These are phyloP conservation scores for Verticillium albo-atrum DNA, from an alignment of 2,329 filamentous ascomycete species.

Conservation along the genomic window DNA sequence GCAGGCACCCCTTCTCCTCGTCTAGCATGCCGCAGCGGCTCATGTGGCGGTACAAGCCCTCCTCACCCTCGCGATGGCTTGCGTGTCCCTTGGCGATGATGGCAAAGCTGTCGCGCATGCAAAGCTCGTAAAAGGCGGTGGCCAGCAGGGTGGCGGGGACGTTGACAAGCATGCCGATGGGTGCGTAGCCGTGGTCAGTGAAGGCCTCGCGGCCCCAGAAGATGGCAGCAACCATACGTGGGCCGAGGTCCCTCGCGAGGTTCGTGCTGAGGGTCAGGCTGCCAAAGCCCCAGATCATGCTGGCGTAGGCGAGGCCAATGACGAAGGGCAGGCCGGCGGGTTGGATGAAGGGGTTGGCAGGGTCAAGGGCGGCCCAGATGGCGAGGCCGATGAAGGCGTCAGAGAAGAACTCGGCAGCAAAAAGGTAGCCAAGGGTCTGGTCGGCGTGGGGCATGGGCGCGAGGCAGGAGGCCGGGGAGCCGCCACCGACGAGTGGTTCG, in stretches of 20 bases:
- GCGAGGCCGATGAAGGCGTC: constrained; percentile 51
- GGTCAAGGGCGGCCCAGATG: constrained; percentile 54
- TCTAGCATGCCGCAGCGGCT: constrained; percentile 27
- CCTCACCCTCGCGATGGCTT: constrained; percentile 44
- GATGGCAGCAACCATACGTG: constrained; percentile 53
- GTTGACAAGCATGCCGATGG: constrained; percentile 52
- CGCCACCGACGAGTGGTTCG: constrained; percentile 26
- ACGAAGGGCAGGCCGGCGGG: constrained; percentile 43
- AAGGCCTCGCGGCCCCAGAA: constrained; percentile 30
- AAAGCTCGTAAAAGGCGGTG: constrained; percentile 48
- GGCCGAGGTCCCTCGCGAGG: constrained; percentile 53
- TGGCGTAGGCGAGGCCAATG: constrained; percentile 51
- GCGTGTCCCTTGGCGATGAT: constrained; percentile 46
- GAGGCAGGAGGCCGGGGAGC: constrained; percentile 49
- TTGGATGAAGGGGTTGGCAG: constrained; percentile 52
- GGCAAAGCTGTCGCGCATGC: constrained; percentile 47
- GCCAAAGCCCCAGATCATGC: constrained; percentile 53
- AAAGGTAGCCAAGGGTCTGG: constrained; percentile 49
- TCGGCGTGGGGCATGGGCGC: constrained; percentile 46
- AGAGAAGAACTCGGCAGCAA: constrained; percentile 56
- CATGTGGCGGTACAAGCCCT: constrained; percentile 39
- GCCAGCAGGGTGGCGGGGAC: constrained; percentile 53
- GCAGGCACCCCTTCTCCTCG: constrained; percentile 9
- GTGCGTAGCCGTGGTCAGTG: constrained; percentile 33
- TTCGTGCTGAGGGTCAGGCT: constrained; percentile 52